phyloP scores from a whole-genome alignment of 805 yeast species.

The Ogataea saltuana region DNA sequence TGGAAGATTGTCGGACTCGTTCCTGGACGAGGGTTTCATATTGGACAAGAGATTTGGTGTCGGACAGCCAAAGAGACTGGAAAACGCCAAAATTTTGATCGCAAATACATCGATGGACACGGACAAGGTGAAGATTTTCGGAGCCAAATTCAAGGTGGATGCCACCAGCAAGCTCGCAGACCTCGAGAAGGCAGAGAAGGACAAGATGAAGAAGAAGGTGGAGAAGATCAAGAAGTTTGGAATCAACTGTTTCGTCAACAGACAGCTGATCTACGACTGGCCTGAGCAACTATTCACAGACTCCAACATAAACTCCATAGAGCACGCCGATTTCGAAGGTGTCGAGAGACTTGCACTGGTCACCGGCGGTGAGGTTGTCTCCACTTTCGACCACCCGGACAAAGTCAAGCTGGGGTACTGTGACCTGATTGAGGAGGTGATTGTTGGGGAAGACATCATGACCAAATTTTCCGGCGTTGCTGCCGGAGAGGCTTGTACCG shows the following conservation, averaged over 20 bases:
- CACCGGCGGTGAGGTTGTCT: conserved; percentile 97
- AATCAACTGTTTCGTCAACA: conserved; percentile 86
- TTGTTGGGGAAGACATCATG: conserved; percentile 90
- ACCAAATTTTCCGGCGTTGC: conserved; percentile 93
- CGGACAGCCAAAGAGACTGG: conserved; percentile 83
- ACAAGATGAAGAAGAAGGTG: conserved; percentile 87
- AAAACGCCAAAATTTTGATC: conserved; percentile 82
- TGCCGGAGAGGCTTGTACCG: conserved; percentile 94
- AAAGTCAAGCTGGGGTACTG: conserved; percentile 84
- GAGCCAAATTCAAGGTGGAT: conserved; percentile 96
- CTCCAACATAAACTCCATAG: conserved; percentile 83
- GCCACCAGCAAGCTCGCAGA: conserved; percentile 93
- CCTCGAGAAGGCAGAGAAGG: conserved; percentile 89
- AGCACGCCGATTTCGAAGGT: conserved; percentile 98
- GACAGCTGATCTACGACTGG: conserved; percentile 96
- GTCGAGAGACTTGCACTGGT: conserved; percentile 94
- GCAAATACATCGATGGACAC: conserved; percentile 97
- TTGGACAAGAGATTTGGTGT: conserved; percentile 91
- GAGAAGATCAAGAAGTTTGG: conserved; percentile 81
- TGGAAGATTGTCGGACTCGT: conserved; percentile 88
- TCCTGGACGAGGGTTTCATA: conserved; percentile 93
- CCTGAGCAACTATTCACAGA: conserved; percentile 96
- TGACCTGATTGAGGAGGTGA: conserved; percentile 84
- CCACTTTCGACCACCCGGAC: conserved; percentile 93
- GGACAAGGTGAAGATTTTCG: conserved; percentile 95